These are phyloP conservation scores for Calocera cornea DNA, from an alignment of 768 basidiomycete species.

Conservation along the genomic window DNA sequence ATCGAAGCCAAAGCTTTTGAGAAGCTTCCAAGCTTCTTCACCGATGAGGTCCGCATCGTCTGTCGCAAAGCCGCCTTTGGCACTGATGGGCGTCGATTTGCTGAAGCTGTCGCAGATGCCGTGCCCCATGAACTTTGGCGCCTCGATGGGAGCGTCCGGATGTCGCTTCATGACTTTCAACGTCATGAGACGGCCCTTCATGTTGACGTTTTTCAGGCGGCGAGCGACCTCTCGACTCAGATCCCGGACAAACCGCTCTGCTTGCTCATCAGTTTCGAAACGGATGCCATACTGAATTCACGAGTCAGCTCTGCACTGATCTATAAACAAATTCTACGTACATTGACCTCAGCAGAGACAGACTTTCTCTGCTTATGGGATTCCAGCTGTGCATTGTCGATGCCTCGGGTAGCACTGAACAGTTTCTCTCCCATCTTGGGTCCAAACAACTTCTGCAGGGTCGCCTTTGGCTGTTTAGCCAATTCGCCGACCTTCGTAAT, in stretches of 20 bases:
- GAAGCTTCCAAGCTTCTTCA: slow-evolving; percentile 59
- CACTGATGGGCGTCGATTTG: slow-evolving; percentile 50
- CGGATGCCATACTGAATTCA: slow-evolving; percentile 83
- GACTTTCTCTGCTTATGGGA: slow-evolving; percentile 78
- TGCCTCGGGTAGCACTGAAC: slow-evolving; percentile 68
- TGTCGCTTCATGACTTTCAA: slow-evolving; percentile 83
- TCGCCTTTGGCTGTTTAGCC: slow-evolving; percentile 43
- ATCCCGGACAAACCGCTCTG: slow-evolving; percentile 59
- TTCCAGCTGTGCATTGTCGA: slow-evolving; percentile 68
- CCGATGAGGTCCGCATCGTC: slow-evolving; percentile 60
- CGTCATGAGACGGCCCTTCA: slow-evolving; percentile 62
- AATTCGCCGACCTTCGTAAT: slow-evolving; percentile 56
- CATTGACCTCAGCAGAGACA: slow-evolving; percentile 90
- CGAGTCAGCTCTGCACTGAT: background rate
- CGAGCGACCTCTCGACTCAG: slow-evolving; percentile 66
- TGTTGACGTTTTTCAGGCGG: slow-evolving; percentile 51
- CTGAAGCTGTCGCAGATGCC: slow-evolving; percentile 72
- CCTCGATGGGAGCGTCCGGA: slow-evolving; percentile 72
- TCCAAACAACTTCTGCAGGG: slow-evolving; percentile 61
- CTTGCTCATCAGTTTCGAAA: slow-evolving; percentile 70
- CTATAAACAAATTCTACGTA: too few relatives aligned
- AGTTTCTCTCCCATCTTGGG: slow-evolving; percentile 71
- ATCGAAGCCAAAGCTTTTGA: slow-evolving; percentile 62
- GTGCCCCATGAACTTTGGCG: slow-evolving; percentile 92
- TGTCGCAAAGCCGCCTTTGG: slow-evolving; percentile 52